Evolutionary conservation across 495 filamentous ascomycete species (phyloP).

Genomic region (Aspergillus mulundensis): DNA sequence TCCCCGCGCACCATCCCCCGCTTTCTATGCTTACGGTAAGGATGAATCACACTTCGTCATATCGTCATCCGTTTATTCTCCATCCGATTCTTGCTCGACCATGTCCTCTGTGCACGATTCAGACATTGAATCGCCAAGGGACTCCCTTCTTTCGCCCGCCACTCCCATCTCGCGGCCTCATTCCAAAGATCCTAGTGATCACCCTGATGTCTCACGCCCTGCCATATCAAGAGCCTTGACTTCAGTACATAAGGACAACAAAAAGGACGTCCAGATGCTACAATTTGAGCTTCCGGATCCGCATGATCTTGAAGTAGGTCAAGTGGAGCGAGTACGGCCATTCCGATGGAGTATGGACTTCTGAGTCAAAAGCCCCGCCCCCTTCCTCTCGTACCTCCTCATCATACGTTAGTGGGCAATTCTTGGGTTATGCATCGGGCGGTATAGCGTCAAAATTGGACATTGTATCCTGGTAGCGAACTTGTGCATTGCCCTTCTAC

Average conservation of each 20-base stretch:
- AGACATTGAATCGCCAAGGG: constrained; percentile 26
- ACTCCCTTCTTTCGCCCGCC: constrained; percentile 35
- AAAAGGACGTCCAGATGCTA: constrained; percentile 39
- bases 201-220: constrained; percentile 26
- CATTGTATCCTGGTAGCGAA: constrained; percentile 3
- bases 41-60: constrained; percentile 30
- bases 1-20: constrained; percentile 23
- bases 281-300: constrained; percentile 41
- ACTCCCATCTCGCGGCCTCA: constrained; percentile 39
- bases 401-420: neutral
- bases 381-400: neutral
- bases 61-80: constrained; percentile 24
- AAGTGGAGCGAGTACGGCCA: constrained; percentile 39
- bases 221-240: constrained; percentile 36
- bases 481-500: neutral
- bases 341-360: constrained; percentile 51
- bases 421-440: constrained; percentile 3
- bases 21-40: constrained; percentile 17
- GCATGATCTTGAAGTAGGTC: constrained; percentile 32
- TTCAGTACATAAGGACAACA: constrained; percentile 27
- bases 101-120: constrained; percentile 32
- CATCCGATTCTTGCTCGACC: constrained; percentile 30
- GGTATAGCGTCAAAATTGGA: constrained; percentile 4
- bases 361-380: constrained; percentile 15
- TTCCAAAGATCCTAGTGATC: constrained; percentile 38